phyloP scores from a whole-genome alignment of 306 rosid species.

The Hylodesmum podocarpum region DNA sequence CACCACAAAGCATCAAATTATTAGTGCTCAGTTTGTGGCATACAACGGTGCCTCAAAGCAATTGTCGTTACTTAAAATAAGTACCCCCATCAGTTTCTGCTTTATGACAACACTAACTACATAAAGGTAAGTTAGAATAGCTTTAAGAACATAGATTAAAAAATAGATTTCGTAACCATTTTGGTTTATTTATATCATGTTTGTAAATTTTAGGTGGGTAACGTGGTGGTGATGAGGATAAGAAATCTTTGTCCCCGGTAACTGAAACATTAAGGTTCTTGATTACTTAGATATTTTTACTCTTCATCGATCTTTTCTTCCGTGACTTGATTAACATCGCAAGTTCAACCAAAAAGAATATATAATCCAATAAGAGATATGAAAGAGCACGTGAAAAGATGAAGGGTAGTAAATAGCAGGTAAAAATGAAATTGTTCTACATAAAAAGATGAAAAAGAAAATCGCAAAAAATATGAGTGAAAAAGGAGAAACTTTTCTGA shows the following conservation, averaged over 20 bases:
- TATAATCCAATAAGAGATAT: background rate
- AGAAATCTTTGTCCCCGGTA: conserved; percentile 38
- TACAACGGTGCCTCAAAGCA: conserved; percentile 32
- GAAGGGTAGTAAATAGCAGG: background rate
- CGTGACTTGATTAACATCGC: background rate
- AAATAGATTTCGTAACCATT: conserved; percentile 36
- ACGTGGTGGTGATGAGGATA: conserved; percentile 14
- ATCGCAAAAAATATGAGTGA: background rate
- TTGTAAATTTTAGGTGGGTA: conserved; percentile 13
- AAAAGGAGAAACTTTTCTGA: background rate
- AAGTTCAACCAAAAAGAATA: background rate
- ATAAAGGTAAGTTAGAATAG: conserved; percentile 18
- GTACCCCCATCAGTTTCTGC: conserved; percentile 37
- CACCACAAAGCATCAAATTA: conserved; percentile 46
- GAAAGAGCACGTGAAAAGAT: background rate
- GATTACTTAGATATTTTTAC: conserved; percentile 1
- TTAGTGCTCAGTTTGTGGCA: conserved; percentile 46
- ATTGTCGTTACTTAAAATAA: conserved; percentile 36
- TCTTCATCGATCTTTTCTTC: conserved; percentile 21
- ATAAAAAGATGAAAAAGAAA: background rate
- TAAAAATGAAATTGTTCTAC: background rate
- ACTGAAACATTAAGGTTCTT: conserved; percentile 31
- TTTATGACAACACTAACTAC: conserved; percentile 39
- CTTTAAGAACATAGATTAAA: conserved; percentile 34
- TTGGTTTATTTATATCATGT: conserved; percentile 17